A percentile compares a stretch with the other conserved stretches of the same genome.
Conservation (phyloP, 2,329 filamentous ascomycete genomes). For the Cercospora sp. region DNA sequence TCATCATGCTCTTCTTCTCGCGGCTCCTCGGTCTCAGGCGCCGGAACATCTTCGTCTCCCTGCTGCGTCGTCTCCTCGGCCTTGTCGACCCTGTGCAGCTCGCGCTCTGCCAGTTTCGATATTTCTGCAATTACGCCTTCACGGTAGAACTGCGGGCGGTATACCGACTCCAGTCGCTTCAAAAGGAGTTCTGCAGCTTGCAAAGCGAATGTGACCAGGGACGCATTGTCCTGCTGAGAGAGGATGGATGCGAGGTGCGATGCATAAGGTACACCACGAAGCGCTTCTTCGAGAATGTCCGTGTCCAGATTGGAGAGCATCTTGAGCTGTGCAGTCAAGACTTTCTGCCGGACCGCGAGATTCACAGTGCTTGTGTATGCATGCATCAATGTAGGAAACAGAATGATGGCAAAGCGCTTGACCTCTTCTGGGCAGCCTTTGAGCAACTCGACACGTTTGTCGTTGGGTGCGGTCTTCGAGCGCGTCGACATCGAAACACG, state of each 20-base stretch:
- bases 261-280: conserved; percentile 87
- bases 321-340: conserved; percentile 91
- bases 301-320: conserved; percentile 96
- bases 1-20: conserved; percentile 49
- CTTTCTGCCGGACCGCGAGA: conserved; percentile 88
- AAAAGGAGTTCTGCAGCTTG: conserved; percentile 88
- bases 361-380: conserved; percentile 98
- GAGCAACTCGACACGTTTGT: conserved; percentile 79
- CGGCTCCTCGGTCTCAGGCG: conserved; percentile 40
- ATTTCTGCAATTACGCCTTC: conserved; percentile 96
- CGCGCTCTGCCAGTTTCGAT: conserved; percentile 66
- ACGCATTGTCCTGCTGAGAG: conserved; percentile 89
- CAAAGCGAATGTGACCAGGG: conserved; percentile 80
- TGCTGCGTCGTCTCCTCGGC: conserved; percentile 16
- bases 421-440: conserved; percentile 82
- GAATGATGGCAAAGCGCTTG: conserved; percentile 85
- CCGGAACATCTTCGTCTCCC: conserved; percentile 39
- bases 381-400: conserved; percentile 92
- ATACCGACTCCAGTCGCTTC: conserved; percentile 79
- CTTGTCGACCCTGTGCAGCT: conserved; percentile 27
- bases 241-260: conserved; percentile 94
- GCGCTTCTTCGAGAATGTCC: conserved; percentile 77
- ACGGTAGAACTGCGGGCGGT: conserved; percentile 93
- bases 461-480: conserved; percentile 63
- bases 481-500: conserved; percentile 45